Evolutionary conservation across 2,329 filamentous ascomycete species (phyloP), one percentile per base, ranked within the genome.

Genomic region (Capronia americana): DNA sequence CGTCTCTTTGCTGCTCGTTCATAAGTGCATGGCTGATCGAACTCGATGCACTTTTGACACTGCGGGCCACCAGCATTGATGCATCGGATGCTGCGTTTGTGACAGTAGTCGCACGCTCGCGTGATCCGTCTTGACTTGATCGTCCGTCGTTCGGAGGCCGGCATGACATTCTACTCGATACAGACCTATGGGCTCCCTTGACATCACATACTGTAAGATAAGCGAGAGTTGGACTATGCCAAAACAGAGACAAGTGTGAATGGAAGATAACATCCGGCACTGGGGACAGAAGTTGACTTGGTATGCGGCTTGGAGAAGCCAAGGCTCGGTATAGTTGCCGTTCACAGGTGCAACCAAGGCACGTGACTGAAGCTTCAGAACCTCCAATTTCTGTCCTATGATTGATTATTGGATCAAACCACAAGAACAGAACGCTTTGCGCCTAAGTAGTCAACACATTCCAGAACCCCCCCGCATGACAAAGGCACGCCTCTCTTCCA

Each of bases 31-130:
- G 76, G 72, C 55, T 83, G 78, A 57, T 77, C 79, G 71, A 84
- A 85, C 67, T 85, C 81, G 28, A 76, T 75, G 73, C 83, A 84
- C 59, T 83, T 85, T 73, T 84, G 80, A 72, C 83, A 85, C 61
- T 78, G 75, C 34, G 73, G 59, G 17, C 72, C 67, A 70, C 79
- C 75, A 67, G 55, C 30, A 54, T 74, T 77, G 54, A 75, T 75
- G 70, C 82, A 84, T 62, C 80, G 77, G 23, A 83, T 83, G 70
- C 79, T 81, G 46, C 82, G 76, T 63, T 77, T 73, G 72, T 85
- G 82, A 73, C 84, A 86, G 72, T 83, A 81, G 73, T 86, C 84
- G 72, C 80, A 71, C 12, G 70, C 70, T 64, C 64, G 61, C 17
- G 68, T 66, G 44, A 69, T 67, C 2, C 69, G 57, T 64, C 69